Percentiles rank a stretch among this genome's conserved stretches.
Evolutionary conservation across 305 asterid species (phyloP).

Genomic region (Petunia hybrid): DNA sequence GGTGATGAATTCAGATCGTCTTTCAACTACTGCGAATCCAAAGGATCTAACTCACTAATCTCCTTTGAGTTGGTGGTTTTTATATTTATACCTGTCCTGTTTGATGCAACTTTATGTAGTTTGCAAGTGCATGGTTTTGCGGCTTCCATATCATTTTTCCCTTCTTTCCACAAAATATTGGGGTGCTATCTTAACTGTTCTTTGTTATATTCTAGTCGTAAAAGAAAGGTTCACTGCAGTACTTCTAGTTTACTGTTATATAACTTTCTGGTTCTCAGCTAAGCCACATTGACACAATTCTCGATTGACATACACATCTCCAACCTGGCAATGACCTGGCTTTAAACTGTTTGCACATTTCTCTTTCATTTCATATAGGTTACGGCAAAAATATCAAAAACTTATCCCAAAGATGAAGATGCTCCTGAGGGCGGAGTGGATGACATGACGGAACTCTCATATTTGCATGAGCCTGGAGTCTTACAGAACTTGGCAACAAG

Average conservation of each 20-base stretch:
- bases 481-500: constrained; percentile 65
- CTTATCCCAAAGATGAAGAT: constrained; percentile 68
- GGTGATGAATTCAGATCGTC: constrained; percentile 11
- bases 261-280: constrained; percentile 4
- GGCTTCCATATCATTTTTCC: constrained; percentile 22
- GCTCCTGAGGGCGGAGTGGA: constrained; percentile 65
- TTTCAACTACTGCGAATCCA: background rate
- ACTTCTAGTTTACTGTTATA: constrained; percentile 2
- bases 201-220: constrained; percentile 2
- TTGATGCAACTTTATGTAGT: background rate
- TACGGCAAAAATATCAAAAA: constrained; percentile 52
- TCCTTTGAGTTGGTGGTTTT: constrained; percentile 16
- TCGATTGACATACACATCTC: constrained; percentile 23
- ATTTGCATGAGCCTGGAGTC: constrained; percentile 80
- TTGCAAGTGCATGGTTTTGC: constrained; percentile 3
- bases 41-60: constrained; percentile 16
- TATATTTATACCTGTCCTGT: constrained; percentile 1
- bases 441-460: constrained; percentile 79
- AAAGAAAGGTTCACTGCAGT: constrained; percentile 12
- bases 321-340: constrained; percentile 23
- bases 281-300: background rate
- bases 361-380: constrained; percentile 46
- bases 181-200: background rate
- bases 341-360: background rate
- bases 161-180: constrained; percentile 23